Percentiles rank a stretch among this genome's conserved stretches.
Conservation (phyloP, 805 yeast species). For the Metschnikowia hibisci region DNA sequence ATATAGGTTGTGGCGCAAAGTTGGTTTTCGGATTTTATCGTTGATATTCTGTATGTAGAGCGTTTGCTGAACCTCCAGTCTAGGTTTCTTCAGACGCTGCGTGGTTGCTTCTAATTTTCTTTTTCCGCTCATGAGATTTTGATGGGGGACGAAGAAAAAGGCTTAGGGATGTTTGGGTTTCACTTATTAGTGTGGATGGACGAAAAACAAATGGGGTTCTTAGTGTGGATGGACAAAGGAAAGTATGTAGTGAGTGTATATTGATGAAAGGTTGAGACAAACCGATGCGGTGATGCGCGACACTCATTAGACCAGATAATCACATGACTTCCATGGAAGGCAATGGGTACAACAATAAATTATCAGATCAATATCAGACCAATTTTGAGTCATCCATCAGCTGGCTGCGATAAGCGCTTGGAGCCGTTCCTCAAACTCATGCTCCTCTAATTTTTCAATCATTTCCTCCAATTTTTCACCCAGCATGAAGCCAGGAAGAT, state of each 20-base stretch:
- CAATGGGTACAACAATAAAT: too few species aligned
- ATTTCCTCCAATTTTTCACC: slow-evolving; percentile 35
- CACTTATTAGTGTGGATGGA: too few species aligned
- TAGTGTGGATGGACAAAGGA: too few species aligned
- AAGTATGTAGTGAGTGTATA: too few species aligned
- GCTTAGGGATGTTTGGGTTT: too few species aligned
- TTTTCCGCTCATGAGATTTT: slow-evolving; percentile 1
- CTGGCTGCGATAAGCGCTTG: slow-evolving; percentile 18
- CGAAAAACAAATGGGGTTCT: too few species aligned
- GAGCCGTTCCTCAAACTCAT: slow-evolving; percentile 37
- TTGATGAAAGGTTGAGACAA: too few species aligned
- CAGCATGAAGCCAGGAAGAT: slow-evolving; percentile 47
- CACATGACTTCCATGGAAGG: too few species aligned
- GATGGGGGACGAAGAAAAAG: too few species aligned
- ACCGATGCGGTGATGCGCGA: too few species aligned
- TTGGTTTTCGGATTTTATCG: slow-evolving; percentile 45
- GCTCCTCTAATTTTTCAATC: slow-evolving; percentile 33
- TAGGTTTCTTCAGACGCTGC: slow-evolving; percentile 5
- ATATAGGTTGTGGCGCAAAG: slow-evolving; percentile 52
- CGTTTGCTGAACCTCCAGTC: slow-evolving; percentile 36
- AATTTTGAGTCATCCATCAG: not conserved
- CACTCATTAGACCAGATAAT: too few species aligned
- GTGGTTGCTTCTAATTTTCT: not conserved
- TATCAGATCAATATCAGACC: too few species aligned
- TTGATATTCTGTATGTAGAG: slow-evolving; percentile 58